These are phyloP conservation scores for Fusarium hostae DNA, from an alignment of 2,329 filamentous ascomycete genomes.

Conservation along the genomic window DNA sequence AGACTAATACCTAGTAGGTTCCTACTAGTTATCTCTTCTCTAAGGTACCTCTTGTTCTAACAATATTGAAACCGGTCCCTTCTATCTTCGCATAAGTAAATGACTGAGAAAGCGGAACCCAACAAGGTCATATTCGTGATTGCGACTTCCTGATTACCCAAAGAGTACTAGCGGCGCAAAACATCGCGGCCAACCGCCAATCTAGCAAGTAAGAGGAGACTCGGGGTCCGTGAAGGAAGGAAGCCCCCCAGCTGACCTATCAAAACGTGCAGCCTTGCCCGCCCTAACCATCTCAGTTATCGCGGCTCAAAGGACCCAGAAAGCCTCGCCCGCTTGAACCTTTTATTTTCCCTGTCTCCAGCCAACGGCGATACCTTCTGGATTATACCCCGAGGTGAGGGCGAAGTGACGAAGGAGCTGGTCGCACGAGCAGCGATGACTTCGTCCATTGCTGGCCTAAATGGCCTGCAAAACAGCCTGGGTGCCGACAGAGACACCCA, in stretches of 20 bases:
- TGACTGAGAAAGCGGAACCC: not conserved
- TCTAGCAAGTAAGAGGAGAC: slow-evolving; percentile 37
- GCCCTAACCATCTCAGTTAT: slow-evolving; percentile 43
- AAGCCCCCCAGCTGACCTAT: slow-evolving; percentile 36
- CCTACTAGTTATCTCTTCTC: not conserved
- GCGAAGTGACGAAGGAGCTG: slow-evolving; percentile 66
- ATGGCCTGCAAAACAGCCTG: slow-evolving; percentile 41
- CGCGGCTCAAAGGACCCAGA: slow-evolving; percentile 45
- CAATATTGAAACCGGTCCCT: not conserved
- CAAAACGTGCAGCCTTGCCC: slow-evolving; percentile 35
- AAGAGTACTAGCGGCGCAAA: slow-evolving; percentile 34
- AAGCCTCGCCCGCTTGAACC: slow-evolving; percentile 45
- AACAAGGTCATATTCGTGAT: slow-evolving; percentile 14
- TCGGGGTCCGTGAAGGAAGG: slow-evolving; percentile 32
- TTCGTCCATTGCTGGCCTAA: slow-evolving; percentile 64
- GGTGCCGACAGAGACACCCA: slow-evolving; percentile 38
- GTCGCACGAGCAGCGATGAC: slow-evolving; percentile 67
- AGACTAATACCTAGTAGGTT: too few relatives aligned
- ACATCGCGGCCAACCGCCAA: slow-evolving; percentile 25
- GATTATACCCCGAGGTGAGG: slow-evolving; percentile 36
- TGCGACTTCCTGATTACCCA: slow-evolving; percentile 16
- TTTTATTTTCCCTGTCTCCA: slow-evolving; percentile 44
- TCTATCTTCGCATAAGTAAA: not conserved
- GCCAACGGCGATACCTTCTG: slow-evolving; percentile 33
- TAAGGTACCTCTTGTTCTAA: not conserved